Evolutionary conservation across 805 yeast species (phyloP).

Genomic region (Saccharomycopsis fibuligera): DNA sequence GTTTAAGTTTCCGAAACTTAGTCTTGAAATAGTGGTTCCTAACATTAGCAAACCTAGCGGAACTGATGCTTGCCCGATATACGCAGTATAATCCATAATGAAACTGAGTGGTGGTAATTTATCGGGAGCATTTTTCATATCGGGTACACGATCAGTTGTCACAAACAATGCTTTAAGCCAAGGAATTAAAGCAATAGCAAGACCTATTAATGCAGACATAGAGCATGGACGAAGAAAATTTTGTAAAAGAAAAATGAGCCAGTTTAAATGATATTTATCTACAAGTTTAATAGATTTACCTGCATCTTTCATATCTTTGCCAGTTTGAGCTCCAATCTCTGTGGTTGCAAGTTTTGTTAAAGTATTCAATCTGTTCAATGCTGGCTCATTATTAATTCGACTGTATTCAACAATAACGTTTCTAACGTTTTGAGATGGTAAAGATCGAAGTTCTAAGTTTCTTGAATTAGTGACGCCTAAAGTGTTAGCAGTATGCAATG

Average conservation of each 20-base stretch:
- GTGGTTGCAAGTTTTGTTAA: slow-evolving; percentile 21
- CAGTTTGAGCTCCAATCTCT: slow-evolving; percentile 20
- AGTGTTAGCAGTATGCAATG: slow-evolving; percentile 1
- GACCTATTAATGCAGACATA: slow-evolving; percentile 55
- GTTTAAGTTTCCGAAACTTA: slow-evolving; percentile 49
- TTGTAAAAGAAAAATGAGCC: slow-evolving; percentile 33
- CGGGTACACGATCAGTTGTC: slow-evolving; percentile 34
- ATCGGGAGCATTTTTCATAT: slow-evolving; percentile 77
- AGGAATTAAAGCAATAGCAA: slow-evolving; percentile 76
- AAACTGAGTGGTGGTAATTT: slow-evolving; percentile 76
- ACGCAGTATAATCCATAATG: slow-evolving; percentile 71
- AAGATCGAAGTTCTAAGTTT: slow-evolving; percentile 27
- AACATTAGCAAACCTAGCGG: slow-evolving; percentile 77
- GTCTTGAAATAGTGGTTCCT: slow-evolving; percentile 84
- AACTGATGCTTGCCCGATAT: slow-evolving; percentile 81
- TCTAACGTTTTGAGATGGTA: slow-evolving; percentile 37
- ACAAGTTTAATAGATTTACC: slow-evolving; percentile 17
- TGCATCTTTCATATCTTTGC: slow-evolving; percentile 18
- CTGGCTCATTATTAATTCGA: slow-evolving; percentile 22
- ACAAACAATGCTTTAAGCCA: slow-evolving; percentile 73
- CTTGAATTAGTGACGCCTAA: slow-evolving; percentile 21
- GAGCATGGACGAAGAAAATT: slow-evolving; percentile 71
- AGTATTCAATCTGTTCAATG: slow-evolving; percentile 3
- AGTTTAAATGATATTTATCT: slow-evolving; percentile 27
- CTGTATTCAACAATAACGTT: slow-evolving; percentile 46